A percentile compares a stretch with the other conserved stretches of the same genome.
Evolutionary conservation across 768 basidiomycete species (phyloP).

Genomic region (Heimioporus sp.): DNA sequence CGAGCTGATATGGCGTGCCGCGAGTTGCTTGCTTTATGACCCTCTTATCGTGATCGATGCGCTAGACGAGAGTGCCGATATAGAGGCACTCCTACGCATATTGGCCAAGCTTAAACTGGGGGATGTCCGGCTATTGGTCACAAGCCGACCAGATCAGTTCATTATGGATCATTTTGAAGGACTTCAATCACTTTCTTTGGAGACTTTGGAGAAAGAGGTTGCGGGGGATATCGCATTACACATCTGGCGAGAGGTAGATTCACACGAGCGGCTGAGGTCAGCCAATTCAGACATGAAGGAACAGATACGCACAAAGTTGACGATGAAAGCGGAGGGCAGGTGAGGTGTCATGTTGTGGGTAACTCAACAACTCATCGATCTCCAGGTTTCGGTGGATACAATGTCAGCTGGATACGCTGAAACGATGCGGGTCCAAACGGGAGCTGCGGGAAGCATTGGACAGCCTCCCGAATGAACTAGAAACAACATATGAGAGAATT

Average conservation of each 20-base stretch:
- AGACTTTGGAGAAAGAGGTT: neutral
- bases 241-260: neutral
- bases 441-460: neutral
- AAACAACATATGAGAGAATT: slow-evolving; percentile 6
- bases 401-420: slow-evolving; percentile 1
- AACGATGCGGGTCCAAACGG: neutral
- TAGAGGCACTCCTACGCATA: neutral
- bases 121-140: neutral
- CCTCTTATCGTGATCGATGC: slow-evolving; percentile 10
- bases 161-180: neutral
- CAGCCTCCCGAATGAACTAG: neutral
- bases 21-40: neutral
- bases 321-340: neutral
- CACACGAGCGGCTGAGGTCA: neutral
- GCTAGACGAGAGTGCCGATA: slow-evolving; percentile 6
- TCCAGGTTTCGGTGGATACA: slow-evolving; percentile 6
- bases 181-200: neutral
- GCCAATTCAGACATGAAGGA: neutral
- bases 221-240: neutral
- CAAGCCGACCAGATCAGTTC: neutral
- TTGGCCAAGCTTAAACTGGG: neutral
- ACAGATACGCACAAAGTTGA: neutral
- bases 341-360: neutral
- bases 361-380: neutral
- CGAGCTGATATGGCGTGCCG: neutral